Evolutionary conservation across 2,329 filamentous ascomycete genomes (phyloP).

Genomic region (Emmonsia crescens): DNA sequence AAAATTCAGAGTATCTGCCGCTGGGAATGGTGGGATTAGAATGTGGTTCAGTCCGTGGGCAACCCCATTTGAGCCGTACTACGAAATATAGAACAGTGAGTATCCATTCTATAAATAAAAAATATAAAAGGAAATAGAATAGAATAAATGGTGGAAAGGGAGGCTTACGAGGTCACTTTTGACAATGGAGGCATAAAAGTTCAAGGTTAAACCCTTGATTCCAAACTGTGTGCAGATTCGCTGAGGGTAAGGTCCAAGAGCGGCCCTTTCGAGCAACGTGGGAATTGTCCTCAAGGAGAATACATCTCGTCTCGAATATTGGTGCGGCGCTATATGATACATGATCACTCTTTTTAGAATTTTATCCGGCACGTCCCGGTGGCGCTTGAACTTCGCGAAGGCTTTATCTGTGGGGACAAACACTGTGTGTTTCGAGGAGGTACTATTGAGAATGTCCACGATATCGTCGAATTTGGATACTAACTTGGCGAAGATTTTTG

Average conservation of each 20-base stretch:
- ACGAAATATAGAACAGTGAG: background rate
- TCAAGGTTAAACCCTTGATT: conserved; percentile 55
- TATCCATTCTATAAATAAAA: background rate
- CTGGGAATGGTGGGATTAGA: conserved; percentile 62
- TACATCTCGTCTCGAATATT: conserved; percentile 57
- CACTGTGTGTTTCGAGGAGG: conserved; percentile 62
- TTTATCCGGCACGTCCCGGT: conserved; percentile 57
- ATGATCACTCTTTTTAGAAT: conserved; percentile 55
- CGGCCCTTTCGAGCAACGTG: conserved; percentile 49
- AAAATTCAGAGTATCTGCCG: conserved; percentile 52
- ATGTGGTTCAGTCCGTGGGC: conserved; percentile 67
- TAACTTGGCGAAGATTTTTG: conserved; percentile 64
- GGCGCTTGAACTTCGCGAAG: conserved; percentile 54
- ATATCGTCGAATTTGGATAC: conserved; percentile 63
- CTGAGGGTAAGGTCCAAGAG: conserved; percentile 57
- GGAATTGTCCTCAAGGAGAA: conserved; percentile 63
- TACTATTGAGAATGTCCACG: conserved; percentile 62
- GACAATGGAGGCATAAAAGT: conserved; percentile 64
- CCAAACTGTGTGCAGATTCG: conserved; percentile 59
- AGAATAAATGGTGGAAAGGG: background rate
- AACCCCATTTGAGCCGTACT: conserved; percentile 67
- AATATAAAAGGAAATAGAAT: background rate
- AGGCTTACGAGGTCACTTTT: conserved; percentile 54
- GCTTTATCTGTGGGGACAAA: conserved; percentile 71
- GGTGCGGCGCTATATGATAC: conserved; percentile 64